Evolutionary conservation across 1,284 basidiomycete genomes (phyloP).

Genomic region (Ustilago esculenta): DNA sequence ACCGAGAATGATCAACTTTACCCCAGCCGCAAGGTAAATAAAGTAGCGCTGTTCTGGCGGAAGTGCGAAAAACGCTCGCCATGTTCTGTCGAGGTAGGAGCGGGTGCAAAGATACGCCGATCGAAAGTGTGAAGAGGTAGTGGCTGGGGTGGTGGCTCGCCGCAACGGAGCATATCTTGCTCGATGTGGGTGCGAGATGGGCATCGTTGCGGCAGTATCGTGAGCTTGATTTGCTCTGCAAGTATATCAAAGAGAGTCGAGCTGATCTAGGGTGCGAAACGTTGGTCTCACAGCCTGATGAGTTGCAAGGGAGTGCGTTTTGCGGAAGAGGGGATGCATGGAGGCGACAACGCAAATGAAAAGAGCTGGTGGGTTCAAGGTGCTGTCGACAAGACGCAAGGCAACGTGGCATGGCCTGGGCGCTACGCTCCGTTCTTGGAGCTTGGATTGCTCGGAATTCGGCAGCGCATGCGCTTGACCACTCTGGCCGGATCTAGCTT

Average conservation of each 20-base stretch:
- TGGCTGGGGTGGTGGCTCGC: conserved; percentile 4
- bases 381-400: too few species aligned
- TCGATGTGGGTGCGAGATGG: conserved; percentile 12
- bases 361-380: too few species aligned
- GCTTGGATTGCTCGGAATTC: conserved; percentile 8
- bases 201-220: conserved; percentile 9
- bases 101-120: conserved; percentile 10
- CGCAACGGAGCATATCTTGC: conserved; percentile 15
- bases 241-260: too few species aligned
- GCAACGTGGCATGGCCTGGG: too few species aligned
- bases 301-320: too few species aligned
- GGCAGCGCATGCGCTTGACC: too few species aligned
- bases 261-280: too few species aligned
- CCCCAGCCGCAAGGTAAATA: conserved; percentile 21
- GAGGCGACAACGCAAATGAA: neutral
- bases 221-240: too few species aligned
- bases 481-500: neutral
- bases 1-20: conserved; percentile 20
- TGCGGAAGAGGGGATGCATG: neutral
- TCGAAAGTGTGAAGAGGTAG: conserved; percentile 1
- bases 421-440: conserved; percentile 23
- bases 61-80: conserved; percentile 17
- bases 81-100: conserved; percentile 18
- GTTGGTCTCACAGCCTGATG: too few species aligned
- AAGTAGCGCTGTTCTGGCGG: conserved; percentile 28